These are phyloP conservation scores for Fagopyrum tataricum DNA, from an alignment of 148 eudicot species.

Conservation along the genomic window DNA sequence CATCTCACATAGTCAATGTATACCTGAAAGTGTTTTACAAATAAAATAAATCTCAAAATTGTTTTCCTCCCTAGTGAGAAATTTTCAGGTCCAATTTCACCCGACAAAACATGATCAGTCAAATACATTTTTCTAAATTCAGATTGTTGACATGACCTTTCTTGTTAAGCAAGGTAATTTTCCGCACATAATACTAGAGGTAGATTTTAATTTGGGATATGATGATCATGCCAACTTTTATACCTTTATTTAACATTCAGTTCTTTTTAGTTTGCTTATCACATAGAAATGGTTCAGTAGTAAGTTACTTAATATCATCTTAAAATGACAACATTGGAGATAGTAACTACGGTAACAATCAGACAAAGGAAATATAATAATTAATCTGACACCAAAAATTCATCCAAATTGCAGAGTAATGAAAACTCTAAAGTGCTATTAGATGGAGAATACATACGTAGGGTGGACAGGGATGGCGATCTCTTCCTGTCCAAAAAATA, in stretches of 20 bases:
- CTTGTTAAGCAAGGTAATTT: not conserved
- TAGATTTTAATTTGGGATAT: not conserved
- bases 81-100: not conserved
- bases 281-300: not conserved
- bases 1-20: too few species aligned
- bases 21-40: too few species aligned
- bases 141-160: not conserved
- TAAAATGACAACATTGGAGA: not conserved
- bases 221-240: not conserved
- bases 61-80: not conserved
- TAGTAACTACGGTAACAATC: too few species aligned
- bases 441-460: constrained; percentile 43
- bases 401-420: not conserved
- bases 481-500: constrained; percentile 98
- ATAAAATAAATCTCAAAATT: not conserved
- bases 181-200: not conserved
- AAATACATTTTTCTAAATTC: too few species aligned
- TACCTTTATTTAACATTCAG: not conserved
- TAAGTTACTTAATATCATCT: not conserved
- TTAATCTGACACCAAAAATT: too few species aligned
- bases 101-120: not conserved
- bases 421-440: not conserved
- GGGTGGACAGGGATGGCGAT: constrained; percentile 97
- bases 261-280: not conserved
- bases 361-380: too few species aligned